A percentile compares a stretch with the other conserved stretches of the same genome.
These are phyloP conservation scores for Leccinum huronense DNA, from an alignment of 1,284 basidiomycete genomes.

Conservation along the genomic window DNA sequence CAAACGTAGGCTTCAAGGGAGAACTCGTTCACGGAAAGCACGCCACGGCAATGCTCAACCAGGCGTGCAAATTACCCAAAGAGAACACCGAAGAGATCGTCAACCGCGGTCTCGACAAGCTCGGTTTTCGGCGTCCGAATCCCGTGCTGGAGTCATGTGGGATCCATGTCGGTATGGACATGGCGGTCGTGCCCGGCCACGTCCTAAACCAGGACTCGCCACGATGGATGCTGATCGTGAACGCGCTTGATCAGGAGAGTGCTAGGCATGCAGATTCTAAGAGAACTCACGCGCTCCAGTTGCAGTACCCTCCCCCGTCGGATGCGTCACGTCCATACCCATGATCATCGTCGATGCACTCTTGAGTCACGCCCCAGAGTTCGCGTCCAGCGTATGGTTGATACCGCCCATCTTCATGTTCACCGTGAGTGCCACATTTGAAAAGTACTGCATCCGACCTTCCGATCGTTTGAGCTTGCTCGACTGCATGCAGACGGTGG, in stretches of 20 bases:
- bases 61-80: slow-evolving; percentile 66
- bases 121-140: slow-evolving; percentile 54
- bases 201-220: slow-evolving; percentile 34
- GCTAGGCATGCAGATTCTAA: not conserved
- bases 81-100: slow-evolving; percentile 62
- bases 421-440: slow-evolving; percentile 44
- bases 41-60: slow-evolving; percentile 65
- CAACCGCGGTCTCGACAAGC: slow-evolving; percentile 51
- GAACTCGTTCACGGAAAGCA: slow-evolving; percentile 61
- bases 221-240: slow-evolving; percentile 56
- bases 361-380: slow-evolving; percentile 55
- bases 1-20: slow-evolving; percentile 68
- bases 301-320: slow-evolving; percentile 48
- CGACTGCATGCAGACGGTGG: slow-evolving; percentile 67
- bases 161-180: slow-evolving; percentile 56
- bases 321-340: slow-evolving; percentile 81
- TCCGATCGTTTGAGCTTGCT: slow-evolving; percentile 53
- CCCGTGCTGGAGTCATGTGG: slow-evolving; percentile 56
- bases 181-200: slow-evolving; percentile 67
- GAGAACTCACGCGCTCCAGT: slow-evolving; percentile 48
- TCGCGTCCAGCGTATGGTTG: slow-evolving; percentile 61
- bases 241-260: not conserved
- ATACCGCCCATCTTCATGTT: slow-evolving; percentile 83
- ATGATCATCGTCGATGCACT: slow-evolving; percentile 68
- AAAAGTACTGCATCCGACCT: slow-evolving; percentile 41